A percentile compares a stretch with the other conserved stretches of the same genome.
Conservation (phyloP, 192 early-diverging fungal genomes). For the Mortierella alpina region DNA sequence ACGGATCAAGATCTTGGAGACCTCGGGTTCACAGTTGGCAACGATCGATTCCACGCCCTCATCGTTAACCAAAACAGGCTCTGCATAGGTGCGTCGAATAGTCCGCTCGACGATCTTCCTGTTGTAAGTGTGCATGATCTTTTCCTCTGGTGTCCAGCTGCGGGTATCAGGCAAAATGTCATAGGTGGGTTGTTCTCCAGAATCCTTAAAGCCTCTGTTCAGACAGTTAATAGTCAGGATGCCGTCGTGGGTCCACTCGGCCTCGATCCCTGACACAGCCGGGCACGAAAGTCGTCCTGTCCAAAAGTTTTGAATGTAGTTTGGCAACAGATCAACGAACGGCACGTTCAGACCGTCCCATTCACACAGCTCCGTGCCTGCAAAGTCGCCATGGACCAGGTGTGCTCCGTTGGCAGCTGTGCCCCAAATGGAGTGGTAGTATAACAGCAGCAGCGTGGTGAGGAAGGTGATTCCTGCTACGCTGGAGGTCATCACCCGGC, state of each 20-base stretch:
- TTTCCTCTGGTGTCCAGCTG: slow-evolving; percentile 58
- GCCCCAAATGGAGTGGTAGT: slow-evolving; percentile 59
- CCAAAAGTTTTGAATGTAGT: slow-evolving; percentile 70
- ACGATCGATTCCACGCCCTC: slow-evolving; percentile 53
- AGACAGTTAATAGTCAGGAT: slow-evolving; percentile 50
- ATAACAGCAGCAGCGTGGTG: slow-evolving; percentile 35
- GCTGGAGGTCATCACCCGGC: slow-evolving; percentile 41
- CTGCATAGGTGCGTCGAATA: slow-evolving; percentile 23
- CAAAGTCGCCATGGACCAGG: slow-evolving; percentile 16
- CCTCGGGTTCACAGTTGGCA: slow-evolving; percentile 58
- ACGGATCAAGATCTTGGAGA: slow-evolving; percentile 39
- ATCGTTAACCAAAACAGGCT: slow-evolving; percentile 37
- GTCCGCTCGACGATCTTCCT: slow-evolving; percentile 49
- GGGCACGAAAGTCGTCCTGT: slow-evolving; percentile 55
- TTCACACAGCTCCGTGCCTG: slow-evolving; percentile 52
- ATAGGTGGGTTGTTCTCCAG: slow-evolving; percentile 14
- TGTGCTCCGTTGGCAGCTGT: slow-evolving; percentile 39
- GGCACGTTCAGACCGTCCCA: slow-evolving; percentile 65
- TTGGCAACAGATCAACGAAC: slow-evolving; percentile 61
- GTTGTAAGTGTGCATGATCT: slow-evolving; percentile 59
- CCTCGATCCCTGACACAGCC: slow-evolving; percentile 46
- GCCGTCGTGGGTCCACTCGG: slow-evolving; percentile 51
- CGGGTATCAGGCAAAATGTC: slow-evolving; percentile 66
- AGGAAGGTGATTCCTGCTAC: slow-evolving; percentile 23
- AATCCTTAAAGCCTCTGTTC: slow-evolving; percentile 22